Conservation (phyloP, 2,329 filamentous ascomycete genomes). For the Fusarium mangiferae region DNA sequence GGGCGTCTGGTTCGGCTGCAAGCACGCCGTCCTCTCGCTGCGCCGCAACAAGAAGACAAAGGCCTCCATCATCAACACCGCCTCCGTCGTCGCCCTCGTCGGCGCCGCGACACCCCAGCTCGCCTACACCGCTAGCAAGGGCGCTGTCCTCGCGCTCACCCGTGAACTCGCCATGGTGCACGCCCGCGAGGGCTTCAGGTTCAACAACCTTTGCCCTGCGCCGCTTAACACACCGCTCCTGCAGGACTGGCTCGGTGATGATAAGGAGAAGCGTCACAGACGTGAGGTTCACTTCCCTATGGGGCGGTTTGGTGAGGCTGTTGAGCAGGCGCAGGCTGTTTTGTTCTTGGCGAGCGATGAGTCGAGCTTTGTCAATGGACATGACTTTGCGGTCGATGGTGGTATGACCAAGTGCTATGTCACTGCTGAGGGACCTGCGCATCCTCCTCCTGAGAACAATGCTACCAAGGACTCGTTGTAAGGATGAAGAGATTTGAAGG, state of each 20-base stretch:
- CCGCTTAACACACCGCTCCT: conserved; percentile 91
- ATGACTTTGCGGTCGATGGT: conserved; percentile 94
- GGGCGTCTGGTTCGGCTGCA: conserved; percentile 96
- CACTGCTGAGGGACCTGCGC: conserved; percentile 69
- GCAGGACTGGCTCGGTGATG: conserved; percentile 93
- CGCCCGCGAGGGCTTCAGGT: conserved; percentile 86
- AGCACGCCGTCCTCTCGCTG: conserved; percentile 86
- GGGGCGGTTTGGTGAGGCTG: conserved; percentile 90
- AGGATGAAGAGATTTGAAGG: not conserved
- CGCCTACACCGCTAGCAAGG: conserved; percentile 94
- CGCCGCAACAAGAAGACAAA: conserved; percentile 81
- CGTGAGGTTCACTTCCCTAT: conserved; percentile 91
- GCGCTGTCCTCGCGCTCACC: conserved; percentile 89
- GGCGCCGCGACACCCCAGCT: conserved; percentile 89
- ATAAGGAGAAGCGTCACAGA: conserved; percentile 80
- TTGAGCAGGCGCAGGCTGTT: conserved; percentile 92
- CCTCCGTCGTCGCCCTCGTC: conserved; percentile 87
- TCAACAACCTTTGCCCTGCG: conserved; percentile 91
- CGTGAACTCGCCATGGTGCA: conserved; percentile 92
- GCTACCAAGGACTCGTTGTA: conserved; percentile 60
- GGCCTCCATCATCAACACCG: conserved; percentile 91
- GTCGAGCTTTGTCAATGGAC: conserved; percentile 88
- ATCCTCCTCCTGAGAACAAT: conserved; percentile 68
- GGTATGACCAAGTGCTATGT: conserved; percentile 95
- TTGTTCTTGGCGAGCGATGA: conserved; percentile 89